Base-by-base conservation (phyloP, 2,329 filamentous ascomycete genomes). In the Aspergillus felis region DNA sequence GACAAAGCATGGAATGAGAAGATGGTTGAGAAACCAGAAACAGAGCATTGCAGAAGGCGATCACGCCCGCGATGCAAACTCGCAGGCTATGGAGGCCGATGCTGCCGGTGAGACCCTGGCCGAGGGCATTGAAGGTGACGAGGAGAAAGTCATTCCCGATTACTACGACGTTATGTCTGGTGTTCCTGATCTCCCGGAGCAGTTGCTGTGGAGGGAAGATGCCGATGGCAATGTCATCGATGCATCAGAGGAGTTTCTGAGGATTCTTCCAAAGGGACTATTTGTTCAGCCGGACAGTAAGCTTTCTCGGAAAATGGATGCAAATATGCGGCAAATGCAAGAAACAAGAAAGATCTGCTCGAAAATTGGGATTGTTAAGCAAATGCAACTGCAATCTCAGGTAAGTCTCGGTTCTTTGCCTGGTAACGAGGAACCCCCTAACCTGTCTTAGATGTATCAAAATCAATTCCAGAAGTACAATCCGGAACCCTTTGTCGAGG, bases 391-490 rank as follows among this genome's bases (percentile, higher is more conserved):
- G 54, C 94, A 99, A 74, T 91, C 92, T 53, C 94, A 97, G 84
- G 90, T 91, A 84, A 79, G 68, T 51, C 29, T 28, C 42, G 7
- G 51, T 38, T 6, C 29, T 57, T n/a, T 3, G 14, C 2, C 17
- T 22, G 2, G 4, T 27, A 42, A 35, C 24, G 3, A 12, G 14
- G n/a, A 8, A 12, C 54, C 29, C 38, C 53, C 66, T 61, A 64
- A 54, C 35, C 2, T 49, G 14, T n/a, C 14, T 20, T 66, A 94
- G 89, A 90, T 96, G 71, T 99, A 99, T 71, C 90, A 92, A 69
- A 99, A 99, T 69, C 94, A 99, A 73, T 99, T 99, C 68, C 92
- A 93, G 63, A 97, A 96, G 76, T 96, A 96, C 70, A 91, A 96
- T 61, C 90, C 90, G 0, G 88, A 93, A 70, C 90, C 91, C 0